Evolutionary conservation across 2,329 filamentous ascomycete genomes (phyloP), one percentile per base, ranked within the genome.

Genomic region (Tricladium varicosporioides): DNA sequence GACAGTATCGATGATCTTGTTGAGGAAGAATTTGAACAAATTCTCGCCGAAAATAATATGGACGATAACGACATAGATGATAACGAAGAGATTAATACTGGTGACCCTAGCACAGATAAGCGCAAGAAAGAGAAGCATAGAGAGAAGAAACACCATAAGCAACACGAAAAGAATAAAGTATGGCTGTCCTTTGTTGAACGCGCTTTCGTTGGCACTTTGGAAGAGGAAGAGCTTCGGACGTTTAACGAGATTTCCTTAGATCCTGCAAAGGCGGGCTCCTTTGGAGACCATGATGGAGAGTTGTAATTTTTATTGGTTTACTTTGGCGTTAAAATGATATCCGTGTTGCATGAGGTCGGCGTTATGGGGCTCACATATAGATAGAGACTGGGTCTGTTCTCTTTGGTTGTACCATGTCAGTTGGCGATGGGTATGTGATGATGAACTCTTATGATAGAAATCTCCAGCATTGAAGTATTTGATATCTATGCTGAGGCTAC

Each of bases 111-210:
- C 18, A 67, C 70, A 11, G 59, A 65, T 1, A 55, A 68, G 5
- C 60, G 68, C 16, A 60, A 60, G 15, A 49, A 58, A 2, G 58
- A 63, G 42, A 64, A 61, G 53, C 70, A 72, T 61, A 66, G 76
- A 57, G 74, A 77, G 59, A 76, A 80, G 61, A 78, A 79, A 60
- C 76, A 80, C 63, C 77, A 79, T 53, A 81, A 81, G 67, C 77
- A 80, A 55, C 74, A 76, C 60, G 77, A 77, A 64, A 80, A 81
- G 65, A 87, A 88, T 69, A 85, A 87, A 70, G 77, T 84, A 5
- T 96, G 92, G 92, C 78, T 86, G 59, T 84, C 87, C 50, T 96
- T 96, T 70, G 75, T 95, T 27, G 73, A 77, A 58, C 84, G 91
- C 55, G 92, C 92, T 0, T 96, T 94, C 74, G 89, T 96, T 18